These are phyloP conservation scores for Davidsoniella virescens DNA, from an alignment of 2,329 filamentous ascomycete genomes.

Conservation along the genomic window DNA sequence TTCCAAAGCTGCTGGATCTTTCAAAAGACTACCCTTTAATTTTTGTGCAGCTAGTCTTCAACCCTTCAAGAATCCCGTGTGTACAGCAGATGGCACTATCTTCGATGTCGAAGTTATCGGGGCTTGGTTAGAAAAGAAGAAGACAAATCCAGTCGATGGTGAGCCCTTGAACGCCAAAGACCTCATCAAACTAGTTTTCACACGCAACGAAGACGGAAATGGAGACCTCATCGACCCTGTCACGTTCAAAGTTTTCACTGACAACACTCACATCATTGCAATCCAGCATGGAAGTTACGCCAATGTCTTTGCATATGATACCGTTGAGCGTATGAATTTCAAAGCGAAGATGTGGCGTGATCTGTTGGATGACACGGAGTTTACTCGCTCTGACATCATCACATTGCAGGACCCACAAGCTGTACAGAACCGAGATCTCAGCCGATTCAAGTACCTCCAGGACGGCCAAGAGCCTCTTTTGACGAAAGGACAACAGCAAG, in stretches of 20 bases:
- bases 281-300: slow-evolving; percentile 65
- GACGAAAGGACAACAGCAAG: slow-evolving; percentile 53
- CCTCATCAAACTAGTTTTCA: slow-evolving; percentile 78
- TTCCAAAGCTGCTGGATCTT: slow-evolving; percentile 40
- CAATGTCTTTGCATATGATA: slow-evolving; percentile 95
- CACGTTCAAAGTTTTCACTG: slow-evolving; percentile 92
- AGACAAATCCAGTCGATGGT: slow-evolving; percentile 81
- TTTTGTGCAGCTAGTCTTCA: slow-evolving; percentile 94
- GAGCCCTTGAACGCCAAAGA: slow-evolving; percentile 63
- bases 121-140: slow-evolving; percentile 85
- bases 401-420: slow-evolving; percentile 94
- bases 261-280: slow-evolving; percentile 93
- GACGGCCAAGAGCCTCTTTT: slow-evolving; percentile 58
- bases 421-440: slow-evolving; percentile 63
- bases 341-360: slow-evolving; percentile 95
- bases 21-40: slow-evolving; percentile 89
- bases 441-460: slow-evolving; percentile 74
- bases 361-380: slow-evolving; percentile 72
- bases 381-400: slow-evolving; percentile 81
- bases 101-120: slow-evolving; percentile 93
- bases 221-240: slow-evolving; percentile 74
- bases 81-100: slow-evolving; percentile 70
- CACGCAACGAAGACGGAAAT: slow-evolving; percentile 58
- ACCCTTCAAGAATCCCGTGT: slow-evolving; percentile 88
- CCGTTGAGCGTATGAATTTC: slow-evolving; percentile 85